These are phyloP conservation scores for Coemansia sp. DNA, from an alignment of 192 early-diverging fungal species.

Conservation along the genomic window DNA sequence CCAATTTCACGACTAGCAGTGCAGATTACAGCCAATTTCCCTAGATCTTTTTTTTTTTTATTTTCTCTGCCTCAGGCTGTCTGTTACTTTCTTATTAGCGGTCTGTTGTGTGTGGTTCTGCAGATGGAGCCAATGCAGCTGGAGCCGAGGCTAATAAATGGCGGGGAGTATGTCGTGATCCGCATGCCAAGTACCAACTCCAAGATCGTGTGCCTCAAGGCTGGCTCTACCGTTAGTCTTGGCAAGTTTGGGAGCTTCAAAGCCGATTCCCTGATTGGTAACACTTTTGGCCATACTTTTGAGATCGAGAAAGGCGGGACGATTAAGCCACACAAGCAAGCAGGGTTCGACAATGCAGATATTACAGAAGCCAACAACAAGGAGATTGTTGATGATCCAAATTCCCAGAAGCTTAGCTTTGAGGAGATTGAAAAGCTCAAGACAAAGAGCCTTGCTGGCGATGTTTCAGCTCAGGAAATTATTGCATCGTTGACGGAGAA, in stretches of 20 bases:
- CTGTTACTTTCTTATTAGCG: no score
- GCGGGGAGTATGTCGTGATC: slow-evolving; percentile 70
- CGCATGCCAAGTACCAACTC: slow-evolving; percentile 82
- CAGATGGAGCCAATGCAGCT: slow-evolving; percentile 25
- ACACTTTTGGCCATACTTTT: slow-evolving; percentile 78
- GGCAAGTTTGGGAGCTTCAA: slow-evolving; percentile 93
- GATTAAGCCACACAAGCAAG: slow-evolving; percentile 32
- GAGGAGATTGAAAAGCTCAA: slow-evolving; percentile 86
- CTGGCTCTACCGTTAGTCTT: slow-evolving; percentile 64
- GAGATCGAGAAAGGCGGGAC: slow-evolving; percentile 72
- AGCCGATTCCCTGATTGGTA: slow-evolving; percentile 77
- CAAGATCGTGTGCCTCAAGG: slow-evolving; percentile 72
- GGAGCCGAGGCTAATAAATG: slow-evolving; percentile 52
- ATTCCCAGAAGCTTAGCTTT: slow-evolving; percentile 77
- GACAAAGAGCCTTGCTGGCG: slow-evolving; percentile 66
- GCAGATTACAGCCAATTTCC: no score
- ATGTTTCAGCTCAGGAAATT: slow-evolving; percentile 68
- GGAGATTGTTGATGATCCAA: slow-evolving; percentile 72
- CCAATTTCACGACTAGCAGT: no score
- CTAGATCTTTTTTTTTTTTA: no score
- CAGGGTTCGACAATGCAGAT: slow-evolving; percentile 57
- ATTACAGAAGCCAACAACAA: slow-evolving; percentile 82
- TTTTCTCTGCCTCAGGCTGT: no score
- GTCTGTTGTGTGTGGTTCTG: no score
- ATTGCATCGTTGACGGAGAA: slow-evolving; percentile 81